Base-by-base conservation (phyloP, 805 yeast genomes). In the Torulaspora franciscae region DNA sequence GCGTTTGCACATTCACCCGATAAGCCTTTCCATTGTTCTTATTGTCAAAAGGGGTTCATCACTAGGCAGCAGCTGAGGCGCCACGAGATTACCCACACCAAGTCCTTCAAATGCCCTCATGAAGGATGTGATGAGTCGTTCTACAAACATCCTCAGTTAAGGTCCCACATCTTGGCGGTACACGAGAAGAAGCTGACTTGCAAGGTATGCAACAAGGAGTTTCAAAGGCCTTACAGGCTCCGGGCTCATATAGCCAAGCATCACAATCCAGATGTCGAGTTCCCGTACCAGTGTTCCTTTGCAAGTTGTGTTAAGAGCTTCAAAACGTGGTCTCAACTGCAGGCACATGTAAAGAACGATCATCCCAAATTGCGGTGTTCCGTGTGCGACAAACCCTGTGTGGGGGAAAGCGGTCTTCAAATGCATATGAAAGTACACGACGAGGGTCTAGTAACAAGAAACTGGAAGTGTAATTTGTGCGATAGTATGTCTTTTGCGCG, bases 11-110 rank as follows among this genome's bases (percentile, higher is more conserved):
- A 90, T 59, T 50, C 70, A 2, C 72, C 69, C 1, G 76, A 73
- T 3, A 85, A 84, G 55, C 95, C 95, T 0, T 80, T 75, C 58
- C 76, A 73, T 33, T 90, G 98, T 58, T 63, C 79, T 0, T 61
- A 73, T 1, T 93, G 99, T 61, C 81, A 82, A 1, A 89, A 88
- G 63, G 95, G 96, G 3, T 83, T 85, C 41, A 82, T 81, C 42
- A 75, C 95, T 0, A 63, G 62, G 41, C 98, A 93, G 66, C 97
- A 90, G 58, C 69, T 88, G 45, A 77, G 74, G 49, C 74, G 96
- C 42, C 99, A 93, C 62, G 88, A 83, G 65, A 74, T 77, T 30
- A 83, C 95, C 2, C 98, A 93, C 61, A 79, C 80, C 3, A 73
- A 75, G 51, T 76, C 87, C 1, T 82, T 81, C 56, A 48, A 51